Base-by-base conservation (phyloP, 371 early-diverging fungal genomes). In the Funneliformis caledonium region DNA sequence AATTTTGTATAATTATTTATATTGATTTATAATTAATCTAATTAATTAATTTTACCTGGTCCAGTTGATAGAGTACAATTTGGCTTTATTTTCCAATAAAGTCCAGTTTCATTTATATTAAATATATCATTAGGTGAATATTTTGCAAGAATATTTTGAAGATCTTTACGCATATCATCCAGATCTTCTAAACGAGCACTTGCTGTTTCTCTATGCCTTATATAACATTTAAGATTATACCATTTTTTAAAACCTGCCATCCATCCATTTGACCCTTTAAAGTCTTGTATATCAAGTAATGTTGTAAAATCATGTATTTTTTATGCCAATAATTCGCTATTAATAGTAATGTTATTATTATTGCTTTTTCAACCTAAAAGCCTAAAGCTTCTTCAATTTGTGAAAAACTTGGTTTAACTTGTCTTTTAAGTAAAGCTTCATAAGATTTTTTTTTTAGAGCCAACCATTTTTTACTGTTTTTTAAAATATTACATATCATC, bases 11-110 rank as follows among this genome's bases (percentile, higher is more conserved):
- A 22, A 31, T 31, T 64, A 31, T 64, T 64, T 64, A 64, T 31
- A 64, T 37, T 64, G 9, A 47, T 64, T 64, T 16, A 64, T 31
- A 64, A 37, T 19, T 47, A 47, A 47, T 69, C 45, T 72, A 45
- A 19, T 72, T 72, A 45, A 11, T 16, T 72, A 45, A 16, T 19
- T 72, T 37, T 45, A 11, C 37, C 16, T 33, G 12, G 22, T 47
- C 48, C 73, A 43, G 73, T 72, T 47, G 50, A 72, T 48, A 72
- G 14, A 45, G 47, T 33, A 67, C 31, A 5, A 22, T 14, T 67
- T 37, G 5, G 67, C 33, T 72, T 52, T 19, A 72, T 48, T 43
- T 72, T 72, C 12, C 73, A 72, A 72, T 47, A 72, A 22, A 72
- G 48, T 45, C 26, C 52, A 33, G 52, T 72, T 72, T 72, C 1